Conservation (phyloP, 2,329 filamentous ascomycete species). For the Nigrograna mackinnonii region DNA sequence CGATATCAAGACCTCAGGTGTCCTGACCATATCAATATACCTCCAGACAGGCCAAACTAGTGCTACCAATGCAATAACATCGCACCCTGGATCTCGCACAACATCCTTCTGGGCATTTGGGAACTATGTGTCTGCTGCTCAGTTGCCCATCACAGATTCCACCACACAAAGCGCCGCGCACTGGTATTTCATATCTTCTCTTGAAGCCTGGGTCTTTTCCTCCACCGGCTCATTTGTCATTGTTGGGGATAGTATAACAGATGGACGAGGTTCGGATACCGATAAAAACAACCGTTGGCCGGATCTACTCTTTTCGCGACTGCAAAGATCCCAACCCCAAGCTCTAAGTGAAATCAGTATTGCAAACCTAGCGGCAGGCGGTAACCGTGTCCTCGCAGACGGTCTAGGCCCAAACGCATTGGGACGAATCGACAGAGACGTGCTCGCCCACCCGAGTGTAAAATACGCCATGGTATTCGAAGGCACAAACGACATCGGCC, state of each 20-base stretch:
- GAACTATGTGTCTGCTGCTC: slow-evolving; percentile 55
- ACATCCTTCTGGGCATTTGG: slow-evolving; percentile 64
- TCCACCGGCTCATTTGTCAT: slow-evolving; percentile 54
- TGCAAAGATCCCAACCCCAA: slow-evolving; percentile 30
- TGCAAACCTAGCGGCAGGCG: slow-evolving; percentile 69
- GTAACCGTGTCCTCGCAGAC: slow-evolving; percentile 66
- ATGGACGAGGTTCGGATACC: slow-evolving; percentile 63
- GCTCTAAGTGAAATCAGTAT: slow-evolving; percentile 57
- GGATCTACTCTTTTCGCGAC: slow-evolving; percentile 49
- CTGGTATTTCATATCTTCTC: slow-evolving; percentile 61
- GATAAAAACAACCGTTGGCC: slow-evolving; percentile 60
- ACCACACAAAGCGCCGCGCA: slow-evolving; percentile 44
- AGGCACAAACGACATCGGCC: slow-evolving; percentile 71
- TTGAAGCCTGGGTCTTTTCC: slow-evolving; percentile 58
- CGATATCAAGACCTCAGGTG: slow-evolving; percentile 52
- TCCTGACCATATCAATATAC: slow-evolving; percentile 64
- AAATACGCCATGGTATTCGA: slow-evolving; percentile 68
- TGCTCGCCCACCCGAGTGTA: slow-evolving; percentile 61
- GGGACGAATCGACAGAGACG: slow-evolving; percentile 65
- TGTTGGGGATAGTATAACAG: slow-evolving; percentile 68
- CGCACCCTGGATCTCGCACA: slow-evolving; percentile 67
- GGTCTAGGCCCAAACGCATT: slow-evolving; percentile 66
- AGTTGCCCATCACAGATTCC: slow-evolving; percentile 48
- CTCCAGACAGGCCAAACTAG: slow-evolving; percentile 58
- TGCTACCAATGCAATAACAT: slow-evolving; percentile 63